Percentiles rank a stretch among this genome's conserved stretches.
Conservation (phyloP, 306 rosid genomes). For the Castanea mollissima region DNA sequence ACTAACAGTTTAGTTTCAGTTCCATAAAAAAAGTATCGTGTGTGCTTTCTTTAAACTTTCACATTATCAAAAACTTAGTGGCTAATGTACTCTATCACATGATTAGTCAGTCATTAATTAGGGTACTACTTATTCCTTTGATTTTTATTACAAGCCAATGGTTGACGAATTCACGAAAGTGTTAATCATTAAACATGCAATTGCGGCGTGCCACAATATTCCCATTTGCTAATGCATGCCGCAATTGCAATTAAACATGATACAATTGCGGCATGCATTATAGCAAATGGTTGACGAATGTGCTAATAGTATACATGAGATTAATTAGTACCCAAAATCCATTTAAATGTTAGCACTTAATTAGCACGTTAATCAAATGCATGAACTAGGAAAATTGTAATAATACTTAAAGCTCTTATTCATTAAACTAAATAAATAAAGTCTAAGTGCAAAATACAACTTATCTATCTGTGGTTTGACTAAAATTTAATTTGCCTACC, state of each 20-base stretch:
- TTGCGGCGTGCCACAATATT: too few species aligned
- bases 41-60: too few species aligned
- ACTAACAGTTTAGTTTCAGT: too few species aligned
- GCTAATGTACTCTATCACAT: not conserved
- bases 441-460: too few species aligned
- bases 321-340: not conserved
- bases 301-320: not conserved
- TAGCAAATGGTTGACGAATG: not conserved
- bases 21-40: too few species aligned
- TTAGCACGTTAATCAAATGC: slow-evolving; percentile 6
- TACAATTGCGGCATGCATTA: not conserved
- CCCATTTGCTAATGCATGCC: too few species aligned
- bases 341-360: not conserved
- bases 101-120: not conserved
- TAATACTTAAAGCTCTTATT: too few species aligned
- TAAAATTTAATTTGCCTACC: too few species aligned
- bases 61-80: too few species aligned
- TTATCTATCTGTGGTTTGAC: rapidly evolving
- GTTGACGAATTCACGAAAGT: not conserved
- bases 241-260: too few species aligned
- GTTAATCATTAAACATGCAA: not conserved
- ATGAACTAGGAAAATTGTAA: not conserved
- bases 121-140: not conserved
- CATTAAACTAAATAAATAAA: too few species aligned
- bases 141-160: not conserved